A percentile compares a stretch with the other conserved stretches of the same genome.
Conservation (phyloP, 371 early-diverging fungal genomes). For the Mucor circinelloides region DNA sequence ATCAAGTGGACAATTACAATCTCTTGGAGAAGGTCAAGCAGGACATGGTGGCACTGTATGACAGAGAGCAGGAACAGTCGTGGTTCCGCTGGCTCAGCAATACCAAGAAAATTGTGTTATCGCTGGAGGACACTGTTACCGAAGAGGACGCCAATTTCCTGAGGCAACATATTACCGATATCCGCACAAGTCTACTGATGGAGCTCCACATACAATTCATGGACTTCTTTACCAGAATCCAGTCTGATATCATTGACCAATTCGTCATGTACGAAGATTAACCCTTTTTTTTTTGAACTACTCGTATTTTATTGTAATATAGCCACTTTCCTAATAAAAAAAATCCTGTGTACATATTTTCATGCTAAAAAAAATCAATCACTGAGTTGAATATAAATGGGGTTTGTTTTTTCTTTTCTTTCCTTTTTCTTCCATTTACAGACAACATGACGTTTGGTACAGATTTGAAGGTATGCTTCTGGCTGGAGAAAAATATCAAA, state of each 20-base stretch:
- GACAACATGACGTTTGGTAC: conserved; percentile 25
- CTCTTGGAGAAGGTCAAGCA: conserved; percentile 12
- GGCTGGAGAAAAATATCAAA: background rate
- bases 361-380: background rate
- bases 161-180: conserved; percentile 7
- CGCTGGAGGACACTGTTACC: background rate
- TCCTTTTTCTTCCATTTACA: background rate
- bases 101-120: background rate
- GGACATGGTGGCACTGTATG: background rate
- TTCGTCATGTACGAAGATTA: conserved; percentile 4
- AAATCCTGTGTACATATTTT: background rate
- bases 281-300: background rate
- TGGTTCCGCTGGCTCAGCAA: background rate
- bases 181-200: conserved; percentile 15
- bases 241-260: conserved; percentile 16
- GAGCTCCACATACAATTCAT: conserved; percentile 22
- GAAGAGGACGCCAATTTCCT: conserved; percentile 11
- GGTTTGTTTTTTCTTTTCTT: conserved; percentile 5
- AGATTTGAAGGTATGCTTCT: conserved; percentile 15
- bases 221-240: conserved; percentile 13
- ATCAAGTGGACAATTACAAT: conserved; percentile 14
- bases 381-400: background rate
- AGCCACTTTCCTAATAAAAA: background rate
- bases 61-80: background rate
- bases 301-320: background rate